Conservation (phyloP, 108 stramenopile genomes). For the Conticribra guillardii region DNA sequence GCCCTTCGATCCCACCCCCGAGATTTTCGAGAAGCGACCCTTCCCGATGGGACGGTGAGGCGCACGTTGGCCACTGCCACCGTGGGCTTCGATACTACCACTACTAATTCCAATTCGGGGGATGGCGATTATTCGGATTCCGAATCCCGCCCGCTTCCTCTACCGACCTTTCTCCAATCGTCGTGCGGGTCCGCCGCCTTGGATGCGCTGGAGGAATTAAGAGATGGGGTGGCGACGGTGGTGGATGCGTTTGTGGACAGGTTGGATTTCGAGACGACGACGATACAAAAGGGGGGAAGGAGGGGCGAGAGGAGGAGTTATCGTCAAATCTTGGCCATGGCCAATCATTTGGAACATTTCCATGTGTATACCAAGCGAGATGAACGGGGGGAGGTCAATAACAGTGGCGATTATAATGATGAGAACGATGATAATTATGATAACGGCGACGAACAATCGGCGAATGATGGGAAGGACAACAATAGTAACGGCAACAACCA, state of each 20-base stretch:
- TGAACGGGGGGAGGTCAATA: conserved; percentile 11
- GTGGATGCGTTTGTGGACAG: conserved; percentile 54
- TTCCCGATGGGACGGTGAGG: conserved; percentile 31
- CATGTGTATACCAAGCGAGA: conserved; percentile 2
- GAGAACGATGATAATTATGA: background rate
- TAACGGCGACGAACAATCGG: conserved; percentile 6
- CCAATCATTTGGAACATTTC: conserved; percentile 3
- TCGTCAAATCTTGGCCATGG: background rate
- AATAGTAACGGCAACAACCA: background rate
- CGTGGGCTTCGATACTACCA: conserved; percentile 23
- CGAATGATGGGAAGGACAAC: conserved; percentile 63
- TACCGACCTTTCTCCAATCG: conserved; percentile 40
- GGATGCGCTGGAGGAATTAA: conserved; percentile 62
- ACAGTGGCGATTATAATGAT: background rate
- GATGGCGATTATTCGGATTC: background rate
- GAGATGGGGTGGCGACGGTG: conserved; percentile 66
- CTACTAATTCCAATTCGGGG: background rate
- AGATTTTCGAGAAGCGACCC: conserved; percentile 18
- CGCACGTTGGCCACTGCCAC: conserved; percentile 46
- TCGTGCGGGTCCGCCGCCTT: conserved; percentile 53
- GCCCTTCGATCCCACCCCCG: conserved; percentile 11
- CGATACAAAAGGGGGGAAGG: background rate
- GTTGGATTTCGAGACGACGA: conserved; percentile 51
- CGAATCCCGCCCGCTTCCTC: conserved; percentile 16
- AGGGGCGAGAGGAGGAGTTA: background rate